These are phyloP conservation scores for Blastobotrys niveus DNA, from an alignment of 1,139 yeast species.

Conservation along the genomic window DNA sequence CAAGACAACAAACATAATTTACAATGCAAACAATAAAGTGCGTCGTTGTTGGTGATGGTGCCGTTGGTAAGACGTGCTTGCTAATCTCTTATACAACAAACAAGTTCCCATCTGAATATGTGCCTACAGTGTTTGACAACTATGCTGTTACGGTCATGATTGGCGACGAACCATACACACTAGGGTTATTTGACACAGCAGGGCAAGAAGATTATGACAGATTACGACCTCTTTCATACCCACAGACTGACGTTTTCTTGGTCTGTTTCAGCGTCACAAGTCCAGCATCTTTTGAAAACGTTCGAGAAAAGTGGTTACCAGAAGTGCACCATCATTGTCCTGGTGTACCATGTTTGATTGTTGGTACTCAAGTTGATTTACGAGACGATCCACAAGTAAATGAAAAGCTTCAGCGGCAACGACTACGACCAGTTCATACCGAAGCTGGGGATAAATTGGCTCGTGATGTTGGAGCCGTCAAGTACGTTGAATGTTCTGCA, in stretches of 20 bases:
- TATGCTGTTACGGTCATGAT: conserved; percentile 98
- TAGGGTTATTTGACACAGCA: conserved; percentile 95
- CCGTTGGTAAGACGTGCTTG: conserved; percentile 90
- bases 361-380: conserved; percentile 92
- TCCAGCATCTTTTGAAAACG: conserved; percentile 97
- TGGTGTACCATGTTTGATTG: conserved; percentile 92
- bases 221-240: conserved; percentile 91
- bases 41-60: conserved; percentile 98
- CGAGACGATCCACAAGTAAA: conserved; percentile 88
- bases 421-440: conserved; percentile 75
- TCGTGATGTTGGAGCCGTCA: conserved; percentile 87
- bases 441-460: conserved; percentile 93
- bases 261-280: conserved; percentile 94
- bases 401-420: conserved; percentile 85
- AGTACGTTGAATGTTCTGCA: conserved; percentile 97
- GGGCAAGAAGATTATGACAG: conserved; percentile 99
- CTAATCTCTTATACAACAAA: conserved; percentile 88
- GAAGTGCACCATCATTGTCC: conserved; percentile 98
- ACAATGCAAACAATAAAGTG: conserved; percentile 84
- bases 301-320: conserved; percentile 97
- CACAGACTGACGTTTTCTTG: conserved; percentile 92
- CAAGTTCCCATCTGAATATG: conserved; percentile 91
- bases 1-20: background rate
- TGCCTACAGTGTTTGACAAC: conserved; percentile 93
- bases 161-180: conserved; percentile 95